Percentiles rank a stretch among this genome's conserved stretches.
Evolutionary conservation across 441 rosid species (phyloP).

Genomic region (Gossypium lobatum): DNA sequence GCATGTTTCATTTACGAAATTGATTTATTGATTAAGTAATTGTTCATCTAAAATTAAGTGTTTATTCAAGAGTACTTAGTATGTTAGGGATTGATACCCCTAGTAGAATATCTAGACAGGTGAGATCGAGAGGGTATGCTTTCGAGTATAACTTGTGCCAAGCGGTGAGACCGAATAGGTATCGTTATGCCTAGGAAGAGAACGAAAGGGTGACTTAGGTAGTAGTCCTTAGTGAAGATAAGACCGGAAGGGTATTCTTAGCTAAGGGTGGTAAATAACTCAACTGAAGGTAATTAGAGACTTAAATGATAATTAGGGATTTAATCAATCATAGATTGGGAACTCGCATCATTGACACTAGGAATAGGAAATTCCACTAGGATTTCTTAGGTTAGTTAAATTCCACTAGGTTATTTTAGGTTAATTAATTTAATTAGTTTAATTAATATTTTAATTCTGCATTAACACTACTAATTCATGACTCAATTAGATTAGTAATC

Average conservation of each 20-base stretch:
- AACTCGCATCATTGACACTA: background rate
- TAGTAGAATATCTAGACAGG: background rate
- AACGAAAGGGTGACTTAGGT: background rate
- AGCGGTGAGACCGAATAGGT: background rate
- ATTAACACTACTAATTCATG: too few species aligned
- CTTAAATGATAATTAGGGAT: background rate
- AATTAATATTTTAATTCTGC: background rate
- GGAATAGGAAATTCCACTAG: background rate
- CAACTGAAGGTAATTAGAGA: background rate
- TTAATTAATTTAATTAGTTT: too few species aligned
- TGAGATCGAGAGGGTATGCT: background rate
- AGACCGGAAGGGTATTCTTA: too few species aligned
- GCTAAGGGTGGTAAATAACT: background rate
- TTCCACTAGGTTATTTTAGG: background rate
- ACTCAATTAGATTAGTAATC: background rate
- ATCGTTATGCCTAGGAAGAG: background rate
- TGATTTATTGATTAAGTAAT: too few species aligned
- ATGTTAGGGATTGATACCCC: background rate
- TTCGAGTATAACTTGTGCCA: background rate
- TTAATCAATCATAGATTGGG: background rate
- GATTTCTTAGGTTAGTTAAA: background rate
- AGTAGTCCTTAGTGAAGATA: too few species aligned
- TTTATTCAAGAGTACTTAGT: background rate
- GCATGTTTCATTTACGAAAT: background rate
- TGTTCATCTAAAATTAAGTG: background rate